Evolutionary conservation across 805 yeast genomes (phyloP), one percentile per base, ranked within the genome.

Genomic region (Saccharomycopsis fermentans): DNA sequence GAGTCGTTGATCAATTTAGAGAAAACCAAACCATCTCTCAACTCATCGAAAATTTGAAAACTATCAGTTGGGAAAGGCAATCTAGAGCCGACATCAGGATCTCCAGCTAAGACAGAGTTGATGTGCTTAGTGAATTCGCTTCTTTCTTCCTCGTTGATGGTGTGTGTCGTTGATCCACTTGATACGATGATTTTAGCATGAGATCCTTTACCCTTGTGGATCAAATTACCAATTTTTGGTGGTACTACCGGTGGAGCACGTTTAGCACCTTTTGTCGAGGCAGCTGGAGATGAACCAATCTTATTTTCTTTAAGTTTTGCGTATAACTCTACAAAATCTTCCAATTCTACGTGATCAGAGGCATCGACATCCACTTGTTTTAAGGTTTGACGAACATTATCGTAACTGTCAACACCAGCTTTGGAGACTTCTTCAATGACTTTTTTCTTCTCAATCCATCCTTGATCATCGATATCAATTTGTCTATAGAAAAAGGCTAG

Each of bases 131-230:
- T 94, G 74, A 94, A 94, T 77, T 90, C 97, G 26, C 87, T 78
- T 71, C 97, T 82, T 74, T 94, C 99, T 76, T 94, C 99, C 68
- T 92, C 97, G 71, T 94, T 90, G 70, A 94, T 91, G 2, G 97
- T 90, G 71, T 94, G 99, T 1, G 96, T 87, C 19, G 96, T 89
- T 0, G 95, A 81, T n/a, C 89, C 81, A 53, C 86, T 81, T 40
- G 87, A 81, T 53, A 91, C 87, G 62, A 88, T 85, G 59, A 94
- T 90, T 64, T 84, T 83, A 12, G 91, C 90, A 50, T 83, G 80
- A 6, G 79, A 76, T 58, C 84, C 83, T 12, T 74, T 68, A 54
- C 83, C 83, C 62, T 72, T 74, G 64, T 78, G 82, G 55, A 76
- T 77, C 57, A 79, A 64, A 34, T 69, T 66, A 53, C 67, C 67